Base-by-base conservation (phyloP, 495 filamentous ascomycete genomes). In the Talaromyces adpressus region DNA sequence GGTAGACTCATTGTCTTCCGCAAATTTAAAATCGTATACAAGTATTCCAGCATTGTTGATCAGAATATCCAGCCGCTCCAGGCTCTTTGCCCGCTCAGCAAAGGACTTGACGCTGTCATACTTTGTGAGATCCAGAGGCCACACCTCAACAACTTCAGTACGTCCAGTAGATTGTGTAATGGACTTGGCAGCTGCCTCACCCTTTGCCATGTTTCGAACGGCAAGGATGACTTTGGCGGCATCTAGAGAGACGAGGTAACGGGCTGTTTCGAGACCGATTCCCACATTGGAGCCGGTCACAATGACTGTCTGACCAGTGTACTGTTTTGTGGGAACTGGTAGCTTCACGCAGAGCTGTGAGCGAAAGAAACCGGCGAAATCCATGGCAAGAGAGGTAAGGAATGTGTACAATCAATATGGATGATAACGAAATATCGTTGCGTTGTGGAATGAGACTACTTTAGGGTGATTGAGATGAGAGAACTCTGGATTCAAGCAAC, bases 31-130 rank as follows among this genome's bases (percentile, higher is more conserved):
- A 1, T 57, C 57, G 5, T 20, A 22, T 9, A 59, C 18, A 18
- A 89, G 89, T 65, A 89, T 79, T 6, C 82, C 88, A 11, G 88
- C 85, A 69, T 88, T 91, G 74, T 90, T 89, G 71, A 90, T 83
- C 20, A 90, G 66, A 18, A 89, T 82, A 69, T 90, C 85, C 51
- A 91, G 79, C 27, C 77, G 67, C 61, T 80, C 72, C 61, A 86
- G 82, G 41, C 72, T 68, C 4, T 75, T 71, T 16, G 65, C 71
- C 3, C 65, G 71, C 1, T 64, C 54, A 4, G 66, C 73, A 60
- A 85, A 85, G 0, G 68, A 68, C 12, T 65, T 59, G 9, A 70
- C 66, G n/a, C 65, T 65, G 9, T 60, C 51, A 29, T 65, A 64
- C 4, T 64, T 70, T 39, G 65, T 67, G 63, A 85, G 72, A 59